phyloP scores from a whole-genome alignment of 345 rosid species.

The Citrus sp. region DNA sequence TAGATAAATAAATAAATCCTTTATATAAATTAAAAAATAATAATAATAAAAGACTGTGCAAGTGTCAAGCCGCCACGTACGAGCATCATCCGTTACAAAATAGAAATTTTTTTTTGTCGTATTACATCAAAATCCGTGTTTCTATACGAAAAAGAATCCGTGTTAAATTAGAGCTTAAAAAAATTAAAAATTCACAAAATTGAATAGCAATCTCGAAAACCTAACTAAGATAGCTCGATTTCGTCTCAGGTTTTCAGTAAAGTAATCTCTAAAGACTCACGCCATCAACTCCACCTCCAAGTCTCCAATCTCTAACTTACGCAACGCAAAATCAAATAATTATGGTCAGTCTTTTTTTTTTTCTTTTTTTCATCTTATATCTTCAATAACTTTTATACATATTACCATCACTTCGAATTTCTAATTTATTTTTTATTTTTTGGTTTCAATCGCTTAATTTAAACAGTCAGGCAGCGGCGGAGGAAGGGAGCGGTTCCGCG shows the following conservation, averaged over 20 bases:
- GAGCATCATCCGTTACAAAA: not conserved
- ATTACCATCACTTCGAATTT: not conserved
- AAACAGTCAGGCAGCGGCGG: conserved; percentile 39
- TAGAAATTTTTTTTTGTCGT: not conserved
- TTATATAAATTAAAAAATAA: too few relatives aligned
- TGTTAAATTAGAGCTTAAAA: not conserved
- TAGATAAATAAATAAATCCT: too few relatives aligned
- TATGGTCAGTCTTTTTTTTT: conserved; percentile 18
- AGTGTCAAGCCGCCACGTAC: not conserved
- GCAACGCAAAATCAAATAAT: not conserved
- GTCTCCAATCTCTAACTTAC: not conserved
- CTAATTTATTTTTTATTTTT: not conserved
- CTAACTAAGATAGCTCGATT: not conserved
- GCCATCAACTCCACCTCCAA: not conserved
- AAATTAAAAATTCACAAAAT: not conserved
- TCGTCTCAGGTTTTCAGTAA: not conserved
- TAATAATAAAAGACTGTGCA: not conserved
- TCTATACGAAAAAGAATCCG: too few relatives aligned
- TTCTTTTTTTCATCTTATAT: not conserved
- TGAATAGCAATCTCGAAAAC: not conserved
- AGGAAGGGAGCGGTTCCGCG: conserved; percentile 44
- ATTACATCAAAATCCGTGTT: not conserved
- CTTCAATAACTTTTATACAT: not conserved
- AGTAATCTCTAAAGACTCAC: not conserved
- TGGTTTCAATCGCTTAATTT: not conserved